Evolutionary conservation across 345 rosid genomes (phyloP).

Genomic region (Dovyalis caffra): DNA sequence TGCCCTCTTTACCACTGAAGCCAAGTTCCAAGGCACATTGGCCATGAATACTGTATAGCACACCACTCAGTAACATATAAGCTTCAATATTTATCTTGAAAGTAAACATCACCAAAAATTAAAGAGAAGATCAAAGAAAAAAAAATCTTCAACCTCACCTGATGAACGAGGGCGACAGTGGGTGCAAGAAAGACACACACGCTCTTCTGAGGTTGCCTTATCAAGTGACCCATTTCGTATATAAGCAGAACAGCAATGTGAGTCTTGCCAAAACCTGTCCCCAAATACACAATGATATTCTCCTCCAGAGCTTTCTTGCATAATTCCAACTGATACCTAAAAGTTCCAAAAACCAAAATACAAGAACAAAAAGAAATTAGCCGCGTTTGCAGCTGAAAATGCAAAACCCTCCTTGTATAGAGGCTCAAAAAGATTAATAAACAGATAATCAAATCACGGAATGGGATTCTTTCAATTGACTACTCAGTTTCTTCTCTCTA

Average conservation of each 20-base stretch:
- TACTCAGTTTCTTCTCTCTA: too few relatives aligned
- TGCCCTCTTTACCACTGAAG: neutral
- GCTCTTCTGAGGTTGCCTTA: slow-evolving; percentile 59
- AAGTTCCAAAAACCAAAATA: neutral
- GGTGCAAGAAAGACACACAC: slow-evolving; percentile 90
- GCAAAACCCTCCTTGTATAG: too few relatives aligned
- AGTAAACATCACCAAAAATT: neutral
- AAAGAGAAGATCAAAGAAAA: neutral
- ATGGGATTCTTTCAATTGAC: too few relatives aligned
- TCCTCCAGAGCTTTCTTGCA: slow-evolving; percentile 79
- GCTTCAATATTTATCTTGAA: neutral
- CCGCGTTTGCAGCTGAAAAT: neutral
- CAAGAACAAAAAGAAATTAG: neutral
- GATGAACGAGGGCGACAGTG: slow-evolving; percentile 79
- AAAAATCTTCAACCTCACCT: slow-evolving; percentile 41
- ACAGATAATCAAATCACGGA: too few relatives aligned
- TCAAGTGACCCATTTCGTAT: slow-evolving; percentile 61
- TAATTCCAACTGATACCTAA: slow-evolving; percentile 85
- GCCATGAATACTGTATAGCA: neutral
- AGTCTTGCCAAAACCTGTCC: slow-evolving; percentile 94
- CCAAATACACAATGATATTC: slow-evolving; percentile 77
- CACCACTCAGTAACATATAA: neutral
- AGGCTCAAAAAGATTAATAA: too few relatives aligned
- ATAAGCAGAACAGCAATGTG: slow-evolving; percentile 91
- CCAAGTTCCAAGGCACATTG: neutral